These are phyloP conservation scores for Phtheirospermum japonicum DNA, from an alignment of 257 asterid species.

Conservation along the genomic window DNA sequence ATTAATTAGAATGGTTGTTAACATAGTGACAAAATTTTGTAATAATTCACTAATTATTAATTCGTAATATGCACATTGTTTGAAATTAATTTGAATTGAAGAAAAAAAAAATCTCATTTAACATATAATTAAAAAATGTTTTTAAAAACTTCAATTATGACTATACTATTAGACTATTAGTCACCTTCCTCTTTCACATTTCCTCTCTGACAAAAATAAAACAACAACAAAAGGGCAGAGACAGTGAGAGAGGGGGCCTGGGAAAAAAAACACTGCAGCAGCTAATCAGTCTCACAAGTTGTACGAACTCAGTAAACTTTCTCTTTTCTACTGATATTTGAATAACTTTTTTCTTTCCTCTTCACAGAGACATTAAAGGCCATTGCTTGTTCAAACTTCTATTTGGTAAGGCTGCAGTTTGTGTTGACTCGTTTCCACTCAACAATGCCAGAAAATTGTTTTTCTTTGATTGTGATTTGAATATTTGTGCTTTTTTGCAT, in stretches of 20 bases:
- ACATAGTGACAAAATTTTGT: not conserved
- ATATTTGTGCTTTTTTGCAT: not conserved
- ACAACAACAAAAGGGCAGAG: not conserved
- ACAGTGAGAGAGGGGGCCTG: not conserved
- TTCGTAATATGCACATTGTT: not conserved
- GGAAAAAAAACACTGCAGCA: not conserved
- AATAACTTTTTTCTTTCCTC: too few relatives aligned
- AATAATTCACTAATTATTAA: conserved; percentile 2
- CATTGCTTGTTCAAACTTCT: not conserved
- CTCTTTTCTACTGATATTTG: not conserved
- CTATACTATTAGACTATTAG: not conserved
- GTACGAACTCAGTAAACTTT: not conserved
- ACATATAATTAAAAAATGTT: not conserved
- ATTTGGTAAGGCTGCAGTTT: not conserved
- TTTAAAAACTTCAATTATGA: not conserved
- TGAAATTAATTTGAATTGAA: not conserved
- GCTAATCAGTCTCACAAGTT: not conserved
- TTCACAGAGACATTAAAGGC: not conserved
- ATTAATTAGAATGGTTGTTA: not conserved
- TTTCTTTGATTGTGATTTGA: not conserved
- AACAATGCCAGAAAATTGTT: not conserved
- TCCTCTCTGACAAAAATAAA: not conserved
- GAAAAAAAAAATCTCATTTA: not conserved
- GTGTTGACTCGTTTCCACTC: not conserved
- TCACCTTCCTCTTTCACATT: not conserved